phyloP scores from a whole-genome alignment of 805 yeast species.

The Cyberlindnera mississippiensis region DNA sequence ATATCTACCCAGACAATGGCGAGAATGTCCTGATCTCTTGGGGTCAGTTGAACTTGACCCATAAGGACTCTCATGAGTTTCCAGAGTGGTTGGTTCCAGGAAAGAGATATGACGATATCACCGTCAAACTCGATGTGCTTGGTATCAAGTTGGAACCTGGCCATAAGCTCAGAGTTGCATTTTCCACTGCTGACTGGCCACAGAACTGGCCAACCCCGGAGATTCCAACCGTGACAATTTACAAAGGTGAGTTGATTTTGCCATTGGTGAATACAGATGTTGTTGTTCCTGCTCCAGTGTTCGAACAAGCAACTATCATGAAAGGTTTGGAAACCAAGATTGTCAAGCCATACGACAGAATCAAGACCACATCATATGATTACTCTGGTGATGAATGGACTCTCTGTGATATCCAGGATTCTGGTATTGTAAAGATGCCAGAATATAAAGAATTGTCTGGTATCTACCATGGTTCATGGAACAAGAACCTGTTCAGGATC shows the following conservation, averaged over 20 bases:
- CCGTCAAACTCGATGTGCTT: slow-evolving; percentile 36
- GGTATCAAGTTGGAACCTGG: slow-evolving; percentile 36
- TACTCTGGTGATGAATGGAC: slow-evolving; percentile 21
- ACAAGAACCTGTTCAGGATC: slow-evolving; percentile 37
- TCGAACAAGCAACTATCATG: slow-evolving; percentile 31
- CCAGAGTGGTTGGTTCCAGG: slow-evolving; percentile 35
- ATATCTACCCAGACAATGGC: slow-evolving; percentile 35
- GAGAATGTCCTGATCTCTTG: slow-evolving; percentile 36
- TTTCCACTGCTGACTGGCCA: slow-evolving; percentile 47
- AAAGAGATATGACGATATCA: slow-evolving; percentile 32
- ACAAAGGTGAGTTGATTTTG: slow-evolving; percentile 29
- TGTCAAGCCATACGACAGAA: slow-evolving; percentile 24
- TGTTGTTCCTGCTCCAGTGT: slow-evolving; percentile 23
- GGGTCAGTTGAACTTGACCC: slow-evolving; percentile 42
- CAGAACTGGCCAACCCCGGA: slow-evolving; percentile 44
- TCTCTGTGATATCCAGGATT: slow-evolving; percentile 29
- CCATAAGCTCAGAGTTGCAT: slow-evolving; percentile 37
- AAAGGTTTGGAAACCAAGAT: slow-evolving; percentile 25
- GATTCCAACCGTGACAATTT: slow-evolving; percentile 34
- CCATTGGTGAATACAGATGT: slow-evolving; percentile 27
- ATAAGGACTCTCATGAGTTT: slow-evolving; percentile 38
- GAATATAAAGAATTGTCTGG: slow-evolving; percentile 33
- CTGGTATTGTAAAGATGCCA: slow-evolving; percentile 33
- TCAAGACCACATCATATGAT: slow-evolving; percentile 19
- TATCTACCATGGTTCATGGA: slow-evolving; percentile 37